Percentiles rank a stretch among this genome's conserved stretches.
phyloP scores from a whole-genome alignment of 106 monocot species.

The Apostasia ramifera region DNA sequence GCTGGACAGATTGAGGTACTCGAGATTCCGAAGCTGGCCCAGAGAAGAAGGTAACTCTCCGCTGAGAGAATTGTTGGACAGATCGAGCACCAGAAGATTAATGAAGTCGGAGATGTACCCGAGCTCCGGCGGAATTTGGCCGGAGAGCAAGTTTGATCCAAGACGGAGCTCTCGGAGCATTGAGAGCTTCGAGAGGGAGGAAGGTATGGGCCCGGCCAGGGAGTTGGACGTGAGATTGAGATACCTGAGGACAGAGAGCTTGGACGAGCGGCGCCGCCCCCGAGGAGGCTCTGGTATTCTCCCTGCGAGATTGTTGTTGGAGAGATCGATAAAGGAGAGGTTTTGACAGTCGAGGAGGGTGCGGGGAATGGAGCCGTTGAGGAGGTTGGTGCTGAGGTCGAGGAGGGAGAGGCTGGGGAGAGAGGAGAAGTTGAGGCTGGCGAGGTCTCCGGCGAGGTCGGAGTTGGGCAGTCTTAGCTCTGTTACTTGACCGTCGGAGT shows the following conservation, averaged over 20 bases:
- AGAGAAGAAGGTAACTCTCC: slow-evolving; percentile 24
- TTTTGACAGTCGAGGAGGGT: slow-evolving; percentile 5
- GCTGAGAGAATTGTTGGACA: slow-evolving; percentile 11
- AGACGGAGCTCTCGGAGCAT: neutral
- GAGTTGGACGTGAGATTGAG: neutral
- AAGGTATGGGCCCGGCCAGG: slow-evolving; percentile 1
- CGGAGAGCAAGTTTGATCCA: neutral
- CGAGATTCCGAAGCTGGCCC: slow-evolving; percentile 5
- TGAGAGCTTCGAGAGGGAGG: neutral
- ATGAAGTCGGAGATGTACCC: neutral
- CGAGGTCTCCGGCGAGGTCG: neutral
- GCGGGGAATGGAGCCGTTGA: slow-evolving; percentile 2
- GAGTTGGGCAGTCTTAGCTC: neutral
- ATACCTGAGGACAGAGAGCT: neutral
- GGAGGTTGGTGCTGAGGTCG: slow-evolving; percentile 6
- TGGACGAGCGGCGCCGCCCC: neutral
- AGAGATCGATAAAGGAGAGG: slow-evolving; percentile 32
- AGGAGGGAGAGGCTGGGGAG: slow-evolving; percentile 9
- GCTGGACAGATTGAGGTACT: neutral
- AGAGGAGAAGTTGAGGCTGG: neutral
- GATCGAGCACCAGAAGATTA: slow-evolving; percentile 7
- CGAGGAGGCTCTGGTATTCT: neutral
- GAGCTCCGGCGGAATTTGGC: neutral
- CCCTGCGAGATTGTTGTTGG: slow-evolving; percentile 26
- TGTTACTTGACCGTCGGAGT: neutral